Evolutionary conservation across 2,329 filamentous ascomycete genomes (phyloP).

Genomic region (Lachnellula occidentalis): DNA sequence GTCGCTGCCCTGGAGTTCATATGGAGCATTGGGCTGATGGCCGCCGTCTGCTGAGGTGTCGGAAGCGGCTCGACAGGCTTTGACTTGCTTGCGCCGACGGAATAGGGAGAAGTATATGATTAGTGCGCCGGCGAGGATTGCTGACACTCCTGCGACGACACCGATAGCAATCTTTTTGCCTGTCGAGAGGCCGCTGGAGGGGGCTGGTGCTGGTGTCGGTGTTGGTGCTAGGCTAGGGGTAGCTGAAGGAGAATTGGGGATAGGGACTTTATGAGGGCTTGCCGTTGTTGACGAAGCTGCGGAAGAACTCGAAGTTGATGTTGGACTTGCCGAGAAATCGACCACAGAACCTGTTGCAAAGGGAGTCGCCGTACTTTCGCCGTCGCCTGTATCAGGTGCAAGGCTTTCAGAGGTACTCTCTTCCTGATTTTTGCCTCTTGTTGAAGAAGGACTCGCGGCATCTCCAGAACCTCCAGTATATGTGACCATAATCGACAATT

Average conservation of each 20-base stretch:
- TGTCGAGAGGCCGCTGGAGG: neutral
- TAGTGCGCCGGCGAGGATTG: neutral
- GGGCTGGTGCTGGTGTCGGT: neutral
- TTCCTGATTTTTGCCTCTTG: neutral
- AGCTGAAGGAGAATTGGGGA: neutral
- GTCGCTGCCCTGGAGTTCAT: too few relatives aligned
- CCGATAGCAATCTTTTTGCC: constrained; percentile 6
- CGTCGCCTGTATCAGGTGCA: too few relatives aligned
- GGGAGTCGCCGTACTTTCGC: too few relatives aligned
- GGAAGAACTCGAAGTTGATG: too few relatives aligned
- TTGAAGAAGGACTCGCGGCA: neutral
- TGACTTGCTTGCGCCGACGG: neutral
- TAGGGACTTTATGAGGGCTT: neutral
- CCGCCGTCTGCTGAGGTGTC: neutral
- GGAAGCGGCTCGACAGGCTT: neutral
- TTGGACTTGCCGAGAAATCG: neutral
- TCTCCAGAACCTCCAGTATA: constrained; percentile 5
- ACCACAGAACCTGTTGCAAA: too few relatives aligned
- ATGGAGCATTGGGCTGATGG: too few relatives aligned
- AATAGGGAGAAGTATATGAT: neutral
- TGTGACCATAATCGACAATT: constrained; percentile 2
- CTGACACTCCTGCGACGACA: neutral
- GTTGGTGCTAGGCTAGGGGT: neutral
- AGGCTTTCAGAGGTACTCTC: too few relatives aligned
- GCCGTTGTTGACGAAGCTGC: neutral